These are phyloP conservation scores for Calycina herbarum DNA, from an alignment of 2,329 filamentous ascomycete genomes.

Conservation along the genomic window DNA sequence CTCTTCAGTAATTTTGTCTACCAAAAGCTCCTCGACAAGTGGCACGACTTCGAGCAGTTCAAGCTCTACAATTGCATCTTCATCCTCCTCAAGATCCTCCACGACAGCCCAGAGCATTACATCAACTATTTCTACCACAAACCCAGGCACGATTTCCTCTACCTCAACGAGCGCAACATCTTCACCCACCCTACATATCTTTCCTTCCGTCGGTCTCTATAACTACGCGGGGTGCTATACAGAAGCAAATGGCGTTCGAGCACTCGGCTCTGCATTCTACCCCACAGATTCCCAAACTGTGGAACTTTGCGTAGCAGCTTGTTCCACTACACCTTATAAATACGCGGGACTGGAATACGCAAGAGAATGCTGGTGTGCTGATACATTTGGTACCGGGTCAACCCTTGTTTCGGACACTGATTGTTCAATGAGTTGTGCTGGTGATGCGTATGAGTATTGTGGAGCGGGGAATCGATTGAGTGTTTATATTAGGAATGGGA, in stretches of 20 bases:
- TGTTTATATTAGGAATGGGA: constrained; percentile 27
- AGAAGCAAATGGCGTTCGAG: constrained; percentile 21
- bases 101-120: constrained; percentile 8
- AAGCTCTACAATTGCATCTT: background rate
- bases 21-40: constrained; percentile 11
- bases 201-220: constrained; percentile 24
- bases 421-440: constrained; percentile 30
- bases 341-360: constrained; percentile 44
- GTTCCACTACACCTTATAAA: constrained; percentile 33
- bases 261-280: constrained; percentile 19
- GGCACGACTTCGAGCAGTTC: constrained; percentile 9
- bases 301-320: constrained; percentile 23
- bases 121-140: background rate
- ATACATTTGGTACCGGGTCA: constrained; percentile 26
- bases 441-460: constrained; percentile 36
- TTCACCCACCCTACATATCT: constrained; percentile 25
- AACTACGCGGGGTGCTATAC: constrained; percentile 30
- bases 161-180: constrained; percentile 11
- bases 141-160: constrained; percentile 1
- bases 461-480: constrained; percentile 35
- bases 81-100: background rate
- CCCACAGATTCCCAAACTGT: constrained; percentile 22
- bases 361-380: constrained; percentile 38
- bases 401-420: constrained; percentile 20
- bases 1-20: background rate